Evolutionary conservation across 495 filamentous ascomycete genomes (phyloP).

Genomic region (Oidiodendron maius): DNA sequence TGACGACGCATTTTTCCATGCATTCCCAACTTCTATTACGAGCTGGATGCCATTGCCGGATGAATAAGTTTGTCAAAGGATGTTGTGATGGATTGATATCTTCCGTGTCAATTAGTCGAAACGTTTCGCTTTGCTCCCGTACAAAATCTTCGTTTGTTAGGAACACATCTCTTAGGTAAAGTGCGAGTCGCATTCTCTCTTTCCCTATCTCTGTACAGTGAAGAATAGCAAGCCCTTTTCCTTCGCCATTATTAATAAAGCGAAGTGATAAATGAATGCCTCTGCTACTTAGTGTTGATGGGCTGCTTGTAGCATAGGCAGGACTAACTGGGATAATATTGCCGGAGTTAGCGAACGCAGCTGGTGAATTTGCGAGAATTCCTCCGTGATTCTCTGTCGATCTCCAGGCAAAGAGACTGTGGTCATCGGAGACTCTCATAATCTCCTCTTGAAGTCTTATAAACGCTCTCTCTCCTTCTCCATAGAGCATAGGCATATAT

Average conservation of each 20-base stretch:
- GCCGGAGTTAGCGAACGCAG: constrained; percentile 6
- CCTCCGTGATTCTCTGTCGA: constrained; percentile 3
- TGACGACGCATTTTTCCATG: constrained; percentile 8
- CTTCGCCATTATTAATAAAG: background rate
- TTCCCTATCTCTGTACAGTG: constrained; percentile 8
- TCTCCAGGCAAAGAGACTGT: constrained; percentile 20
- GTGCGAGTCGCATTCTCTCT: constrained; percentile 3
- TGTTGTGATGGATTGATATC: constrained; percentile 1
- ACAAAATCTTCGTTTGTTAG: constrained; percentile 7
- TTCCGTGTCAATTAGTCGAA: background rate
- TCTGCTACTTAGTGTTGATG: constrained; percentile 3
- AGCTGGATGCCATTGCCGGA: background rate
- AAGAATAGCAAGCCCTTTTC: constrained; percentile 5
- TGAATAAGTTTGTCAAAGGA: constrained; percentile 1
- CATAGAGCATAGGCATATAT: too few species aligned
- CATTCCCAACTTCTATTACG: constrained; percentile 2
- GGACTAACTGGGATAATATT: constrained; percentile 3
- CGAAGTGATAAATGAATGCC: constrained; percentile 5
- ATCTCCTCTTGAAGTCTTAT: constrained; percentile 24
- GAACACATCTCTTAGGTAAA: constrained; percentile 6
- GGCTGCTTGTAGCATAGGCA: background rate
- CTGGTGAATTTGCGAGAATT: constrained; percentile 8
- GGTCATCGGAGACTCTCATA: constrained; percentile 17
- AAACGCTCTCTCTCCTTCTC: too few species aligned
- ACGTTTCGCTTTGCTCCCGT: constrained; percentile 2